A percentile compares a stretch with the other conserved stretches of the same genome.
Evolutionary conservation across 768 basidiomycete species (phyloP).

Genomic region (Fibroporia radiculosa): DNA sequence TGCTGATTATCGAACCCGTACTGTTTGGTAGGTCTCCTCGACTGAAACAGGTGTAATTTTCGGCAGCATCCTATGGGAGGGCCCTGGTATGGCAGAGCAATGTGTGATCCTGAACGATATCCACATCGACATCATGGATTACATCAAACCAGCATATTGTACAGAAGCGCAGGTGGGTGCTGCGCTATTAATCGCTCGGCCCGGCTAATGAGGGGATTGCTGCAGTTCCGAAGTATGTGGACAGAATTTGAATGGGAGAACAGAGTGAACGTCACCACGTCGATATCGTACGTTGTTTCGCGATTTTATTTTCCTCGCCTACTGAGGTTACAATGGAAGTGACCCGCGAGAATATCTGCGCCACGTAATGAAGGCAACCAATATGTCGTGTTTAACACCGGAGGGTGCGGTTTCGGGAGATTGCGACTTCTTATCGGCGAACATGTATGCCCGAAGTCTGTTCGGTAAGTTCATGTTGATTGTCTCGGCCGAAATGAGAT

Average conservation of each 20-base stretch:
- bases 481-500: neutral
- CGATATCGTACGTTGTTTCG: conserved; percentile 57
- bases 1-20: neutral
- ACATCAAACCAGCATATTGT: conserved; percentile 94
- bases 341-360: conserved; percentile 85
- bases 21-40: conserved; percentile 56
- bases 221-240: conserved; percentile 95
- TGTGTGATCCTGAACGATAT: conserved; percentile 96
- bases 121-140: conserved; percentile 98
- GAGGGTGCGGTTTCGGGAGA: conserved; percentile 84
- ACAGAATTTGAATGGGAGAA: conserved; percentile 99
- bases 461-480: conserved; percentile 60
- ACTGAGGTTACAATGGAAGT: conserved; percentile 28
- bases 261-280: conserved; percentile 86
- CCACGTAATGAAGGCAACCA: conserved; percentile 94
- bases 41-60: conserved; percentile 99
- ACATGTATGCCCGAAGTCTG: conserved; percentile 90
- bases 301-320: neutral
- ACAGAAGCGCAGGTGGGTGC: conserved; percentile 79
- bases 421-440: conserved; percentile 94
- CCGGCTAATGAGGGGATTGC: neutral
- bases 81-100: conserved; percentile 76
- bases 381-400: conserved; percentile 96
- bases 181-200: neutral
- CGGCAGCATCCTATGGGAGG: conserved; percentile 96